phyloP scores from a whole-genome alignment of 2,329 filamentous ascomycete species.

The Colletotrichum sp. region DNA sequence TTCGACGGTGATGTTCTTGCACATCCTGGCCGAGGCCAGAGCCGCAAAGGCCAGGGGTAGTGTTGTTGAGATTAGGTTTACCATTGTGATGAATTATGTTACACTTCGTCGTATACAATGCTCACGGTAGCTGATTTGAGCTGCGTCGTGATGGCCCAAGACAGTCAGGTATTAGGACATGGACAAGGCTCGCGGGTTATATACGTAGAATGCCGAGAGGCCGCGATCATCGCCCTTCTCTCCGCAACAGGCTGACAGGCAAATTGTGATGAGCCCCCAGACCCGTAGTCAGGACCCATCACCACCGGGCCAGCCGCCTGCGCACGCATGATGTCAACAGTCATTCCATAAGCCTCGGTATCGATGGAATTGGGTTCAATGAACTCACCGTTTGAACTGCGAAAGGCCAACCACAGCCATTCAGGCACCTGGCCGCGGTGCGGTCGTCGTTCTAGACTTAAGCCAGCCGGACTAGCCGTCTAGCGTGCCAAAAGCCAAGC shows the following conservation, averaged over 20 bases:
- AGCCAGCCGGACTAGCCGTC: background rate
- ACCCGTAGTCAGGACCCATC: background rate
- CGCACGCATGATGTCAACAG: background rate
- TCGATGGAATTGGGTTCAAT: background rate
- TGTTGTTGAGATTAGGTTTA: conserved; percentile 3
- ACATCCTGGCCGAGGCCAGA: conserved; percentile 37
- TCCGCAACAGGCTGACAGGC: background rate
- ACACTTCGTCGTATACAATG: background rate
- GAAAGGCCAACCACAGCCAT: background rate
- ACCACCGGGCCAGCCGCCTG: background rate
- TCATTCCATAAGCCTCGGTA: background rate
- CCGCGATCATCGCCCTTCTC: background rate
- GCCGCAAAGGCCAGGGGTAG: conserved; percentile 28
- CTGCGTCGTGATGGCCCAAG: background rate
- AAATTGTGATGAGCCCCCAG: background rate
- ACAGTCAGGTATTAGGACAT: background rate
- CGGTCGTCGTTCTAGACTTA: background rate
- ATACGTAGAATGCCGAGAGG: background rate
- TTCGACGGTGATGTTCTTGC: conserved; percentile 58
- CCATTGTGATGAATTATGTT: conserved; percentile 23
- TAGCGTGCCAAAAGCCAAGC: background rate
- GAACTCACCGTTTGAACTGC: background rate
- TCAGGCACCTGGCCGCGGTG: background rate
- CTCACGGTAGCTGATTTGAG: background rate
- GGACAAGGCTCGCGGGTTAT: background rate